Evolutionary conservation across 2,329 filamentous ascomycete species (phyloP).

Genomic region (Colletotrichum sp.): DNA sequence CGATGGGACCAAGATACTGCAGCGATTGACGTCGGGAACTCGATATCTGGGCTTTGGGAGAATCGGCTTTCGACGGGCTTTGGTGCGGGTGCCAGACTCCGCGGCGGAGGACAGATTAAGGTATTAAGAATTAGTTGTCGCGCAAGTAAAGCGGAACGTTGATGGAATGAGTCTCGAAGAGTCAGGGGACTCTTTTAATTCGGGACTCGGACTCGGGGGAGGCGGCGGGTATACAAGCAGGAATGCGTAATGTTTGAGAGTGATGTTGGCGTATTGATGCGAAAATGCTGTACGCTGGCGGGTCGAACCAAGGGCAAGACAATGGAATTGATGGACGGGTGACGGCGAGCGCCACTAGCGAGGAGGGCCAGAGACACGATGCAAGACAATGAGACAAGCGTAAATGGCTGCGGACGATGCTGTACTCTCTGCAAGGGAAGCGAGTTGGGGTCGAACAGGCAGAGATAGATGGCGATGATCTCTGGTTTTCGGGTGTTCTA

Average conservation of each 20-base stretch:
- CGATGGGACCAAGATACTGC: not conserved
- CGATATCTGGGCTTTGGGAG: not conserved
- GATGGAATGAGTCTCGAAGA: not conserved
- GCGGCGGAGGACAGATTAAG: constrained; percentile 20
- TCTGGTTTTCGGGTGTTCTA: not conserved
- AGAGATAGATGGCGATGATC: not conserved
- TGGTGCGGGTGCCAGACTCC: constrained; percentile 21
- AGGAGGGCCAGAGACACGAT: constrained; percentile 17
- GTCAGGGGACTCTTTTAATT: not conserved
- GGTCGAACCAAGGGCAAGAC: constrained; percentile 20
- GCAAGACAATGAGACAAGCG: constrained; percentile 20
- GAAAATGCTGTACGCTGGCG: constrained; percentile 19
- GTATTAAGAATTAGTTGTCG: constrained; percentile 21
- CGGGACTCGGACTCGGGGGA: not conserved
- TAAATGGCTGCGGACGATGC: not conserved
- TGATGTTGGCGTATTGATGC: constrained; percentile 1
- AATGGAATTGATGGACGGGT: constrained; percentile 1
- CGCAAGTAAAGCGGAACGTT: constrained; percentile 3
- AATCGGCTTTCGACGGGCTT: not conserved
- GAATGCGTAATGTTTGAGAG: constrained; percentile 13
- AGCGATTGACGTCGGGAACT: not conserved
- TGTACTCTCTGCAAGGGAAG: not conserved
- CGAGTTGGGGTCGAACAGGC: not conserved
- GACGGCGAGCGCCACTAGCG: constrained; percentile 1
- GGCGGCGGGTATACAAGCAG: constrained; percentile 6